Percentiles rank a stretch among this genome's conserved stretches.
Evolutionary conservation across 2,329 filamentous ascomycete species (phyloP).

Genomic region (Xylariaceae sp.): DNA sequence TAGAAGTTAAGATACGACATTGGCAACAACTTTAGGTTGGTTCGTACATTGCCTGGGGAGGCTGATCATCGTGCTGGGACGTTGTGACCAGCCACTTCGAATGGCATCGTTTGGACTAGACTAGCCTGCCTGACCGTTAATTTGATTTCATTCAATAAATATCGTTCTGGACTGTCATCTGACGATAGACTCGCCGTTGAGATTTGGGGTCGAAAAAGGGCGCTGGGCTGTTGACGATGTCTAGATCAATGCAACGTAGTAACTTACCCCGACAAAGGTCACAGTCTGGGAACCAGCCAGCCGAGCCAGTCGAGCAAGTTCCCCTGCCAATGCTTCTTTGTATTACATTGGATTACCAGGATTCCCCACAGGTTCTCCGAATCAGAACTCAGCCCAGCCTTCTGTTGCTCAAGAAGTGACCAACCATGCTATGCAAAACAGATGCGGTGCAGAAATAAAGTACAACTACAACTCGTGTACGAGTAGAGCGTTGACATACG

Average conservation of each 20-base stretch:
- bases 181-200: not conserved
- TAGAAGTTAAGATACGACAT: not conserved
- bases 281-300: constrained; percentile 6
- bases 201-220: not conserved
- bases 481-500: constrained; percentile 1
- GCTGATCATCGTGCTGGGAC: not conserved
- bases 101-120: constrained; percentile 1
- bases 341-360: constrained; percentile 3
- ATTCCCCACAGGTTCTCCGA: constrained; percentile 1
- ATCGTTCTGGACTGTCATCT: not conserved
- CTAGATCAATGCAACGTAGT: constrained; percentile 3
- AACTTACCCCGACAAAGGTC: constrained; percentile 5
- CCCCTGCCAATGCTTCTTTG: not conserved
- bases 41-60: constrained; percentile 1
- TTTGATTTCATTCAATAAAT: not conserved
- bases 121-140: not conserved
- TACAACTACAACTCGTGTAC: constrained; percentile 11
- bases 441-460: constrained; percentile 7
- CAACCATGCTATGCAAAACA: not conserved
- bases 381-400: constrained; percentile 11
- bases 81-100: not conserved
- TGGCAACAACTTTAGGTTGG: not conserved
- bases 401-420: constrained; percentile 7
- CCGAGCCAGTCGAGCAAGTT: not conserved
- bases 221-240: not conserved